Evolutionary conservation across 495 filamentous ascomycete genomes (phyloP).

Genomic region (Podospora pseudocomata): DNA sequence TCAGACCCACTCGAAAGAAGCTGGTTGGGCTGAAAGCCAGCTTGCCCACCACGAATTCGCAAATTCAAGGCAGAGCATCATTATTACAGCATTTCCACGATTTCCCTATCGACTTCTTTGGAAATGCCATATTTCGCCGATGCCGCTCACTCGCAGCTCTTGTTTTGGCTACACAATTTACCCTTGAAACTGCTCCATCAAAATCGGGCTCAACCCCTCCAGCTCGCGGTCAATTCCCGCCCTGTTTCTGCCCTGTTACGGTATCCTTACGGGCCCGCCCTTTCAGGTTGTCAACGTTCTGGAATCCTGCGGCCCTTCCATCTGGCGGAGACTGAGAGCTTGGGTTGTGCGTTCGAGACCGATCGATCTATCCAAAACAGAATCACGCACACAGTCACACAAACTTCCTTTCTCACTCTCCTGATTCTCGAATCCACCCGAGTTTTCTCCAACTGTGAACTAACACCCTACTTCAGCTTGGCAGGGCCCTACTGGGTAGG

Average conservation of each 20-base stretch:
- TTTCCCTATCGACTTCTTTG: neutral
- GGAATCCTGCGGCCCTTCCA: neutral
- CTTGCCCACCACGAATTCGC: neutral
- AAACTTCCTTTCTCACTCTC: neutral
- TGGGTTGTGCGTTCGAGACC: neutral
- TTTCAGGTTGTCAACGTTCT: neutral
- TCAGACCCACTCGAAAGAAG: constrained; percentile 1
- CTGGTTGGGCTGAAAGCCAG: neutral
- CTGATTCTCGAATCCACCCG: constrained; percentile 2
- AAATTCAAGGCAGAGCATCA: neutral
- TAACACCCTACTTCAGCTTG: neutral
- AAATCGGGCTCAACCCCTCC: neutral
- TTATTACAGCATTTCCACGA: neutral
- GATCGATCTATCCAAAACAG: neutral
- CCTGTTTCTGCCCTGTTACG: neutral
- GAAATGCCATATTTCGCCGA: neutral
- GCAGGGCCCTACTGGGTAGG: neutral
- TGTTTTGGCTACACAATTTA: neutral
- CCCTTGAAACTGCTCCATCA: neutral
- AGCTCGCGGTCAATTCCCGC: neutral
- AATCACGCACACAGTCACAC: neutral
- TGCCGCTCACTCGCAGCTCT: no score
- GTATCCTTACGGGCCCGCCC: neutral
- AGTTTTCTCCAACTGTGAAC: neutral
- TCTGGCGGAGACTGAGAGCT: neutral